Base-by-base conservation (phyloP, 2,329 filamentous ascomycete genomes). In the Cladosporium sp. region DNA sequence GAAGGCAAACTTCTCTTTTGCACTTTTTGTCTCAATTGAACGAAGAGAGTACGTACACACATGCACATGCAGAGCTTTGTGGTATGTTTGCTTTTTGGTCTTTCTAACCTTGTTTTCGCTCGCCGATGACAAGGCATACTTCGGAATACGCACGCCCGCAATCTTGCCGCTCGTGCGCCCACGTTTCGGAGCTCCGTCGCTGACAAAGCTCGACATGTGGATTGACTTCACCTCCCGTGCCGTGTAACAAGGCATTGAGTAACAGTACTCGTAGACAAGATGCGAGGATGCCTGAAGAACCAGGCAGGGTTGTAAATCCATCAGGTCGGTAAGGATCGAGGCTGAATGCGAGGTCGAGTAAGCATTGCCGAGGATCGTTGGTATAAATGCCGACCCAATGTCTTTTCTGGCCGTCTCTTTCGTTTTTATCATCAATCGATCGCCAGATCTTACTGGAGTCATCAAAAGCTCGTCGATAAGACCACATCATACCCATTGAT, bases 231-330 rank as follows among this genome's bases (percentile, higher is more conserved):
- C 18, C 28, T 30, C 13, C 28, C 6, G 11, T 32, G 43, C n/a
- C n/a, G n/a, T n/a, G 30, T 13, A 32, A 32, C 28, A 46, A 4
- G 21, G 7, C 1, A 4, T n/a, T 11, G 2, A 21, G n/a, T 10
- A 1, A 46, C 7, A 3, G 5, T 5, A 30, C 7, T 54, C 2
- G 49, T 21, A 53, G 10, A 54, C 13, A 54, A 21, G 51, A 26
- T n/a, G 54, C 54, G 39, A 36, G 32, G 16, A 8, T 57, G 54
- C 54, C 54, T 57, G 32, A 23, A 18, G 16, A 36, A 23, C 28
- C 13, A 57, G 54, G 54, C 54, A 57, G 54, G 54, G 54, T 57
- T 57, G 54, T 21, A 26, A 57, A 57, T 57, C 30, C n/a, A 10
- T 36, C 21, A 0, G 3, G 4, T 23, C 48, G 26, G 48, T 51